phyloP scores from a whole-genome alignment of 2,329 filamentous ascomycete genomes.

The Rhexocercosporidium sp. region DNA sequence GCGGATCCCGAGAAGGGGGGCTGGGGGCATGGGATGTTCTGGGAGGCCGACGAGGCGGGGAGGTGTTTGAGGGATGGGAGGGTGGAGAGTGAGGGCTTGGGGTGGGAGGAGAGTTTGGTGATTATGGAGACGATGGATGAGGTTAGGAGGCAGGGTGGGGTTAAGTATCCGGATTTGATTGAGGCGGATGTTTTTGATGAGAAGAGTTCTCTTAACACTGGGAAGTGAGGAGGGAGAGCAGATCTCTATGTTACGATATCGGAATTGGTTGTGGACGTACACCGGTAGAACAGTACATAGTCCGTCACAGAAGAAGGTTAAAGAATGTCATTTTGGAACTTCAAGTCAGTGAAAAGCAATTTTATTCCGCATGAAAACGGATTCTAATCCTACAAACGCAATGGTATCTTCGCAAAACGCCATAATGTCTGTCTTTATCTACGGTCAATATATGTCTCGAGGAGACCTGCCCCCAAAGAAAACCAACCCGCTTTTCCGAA shows the following conservation, averaged over 20 bases:
- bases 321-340: background rate
- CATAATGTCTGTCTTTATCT: background rate
- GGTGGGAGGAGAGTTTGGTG: constrained; percentile 65
- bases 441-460: too few species aligned
- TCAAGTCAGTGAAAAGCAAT: background rate
- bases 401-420: constrained; percentile 9
- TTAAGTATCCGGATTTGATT: constrained; percentile 69
- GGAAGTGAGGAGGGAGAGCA: constrained; percentile 12
- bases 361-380: background rate
- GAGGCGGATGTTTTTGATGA: constrained; percentile 64
- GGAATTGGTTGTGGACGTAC: background rate
- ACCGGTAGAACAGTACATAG: too few species aligned
- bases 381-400: background rate
- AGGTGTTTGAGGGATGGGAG: constrained; percentile 66
- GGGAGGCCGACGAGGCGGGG: constrained; percentile 72
- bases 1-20: constrained; percentile 40
- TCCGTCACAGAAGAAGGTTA: background rate
- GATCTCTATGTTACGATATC: background rate
- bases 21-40: constrained; percentile 70
- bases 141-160: constrained; percentile 64
- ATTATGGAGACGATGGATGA: constrained; percentile 78
- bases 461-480: background rate
- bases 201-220: constrained; percentile 62
- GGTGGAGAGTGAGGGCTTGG: constrained; percentile 62
- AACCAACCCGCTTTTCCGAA: background rate